Percentiles rank a stretch among this genome's conserved stretches.
These are phyloP conservation scores for Acorus calamus DNA, from an alignment of 106 monocot genomes.

Conservation along the genomic window DNA sequence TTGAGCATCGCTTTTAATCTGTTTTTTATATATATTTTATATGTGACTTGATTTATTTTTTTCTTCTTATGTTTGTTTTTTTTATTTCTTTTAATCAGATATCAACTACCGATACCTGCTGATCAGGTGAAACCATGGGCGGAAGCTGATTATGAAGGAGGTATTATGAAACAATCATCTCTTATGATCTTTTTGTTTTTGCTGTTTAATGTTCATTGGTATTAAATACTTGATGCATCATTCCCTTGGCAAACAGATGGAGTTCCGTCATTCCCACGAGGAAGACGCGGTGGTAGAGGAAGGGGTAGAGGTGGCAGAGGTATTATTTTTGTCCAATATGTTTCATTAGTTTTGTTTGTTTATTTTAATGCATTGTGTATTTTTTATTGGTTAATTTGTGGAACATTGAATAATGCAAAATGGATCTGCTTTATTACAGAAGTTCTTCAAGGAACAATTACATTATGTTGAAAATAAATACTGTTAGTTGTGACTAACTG, in stretches of 20 bases:
- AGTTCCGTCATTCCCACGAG: background rate
- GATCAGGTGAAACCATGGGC: constrained; percentile 4
- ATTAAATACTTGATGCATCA: too few species aligned
- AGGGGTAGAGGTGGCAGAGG: background rate
- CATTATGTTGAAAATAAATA: background rate
- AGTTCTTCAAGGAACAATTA: constrained; percentile 1
- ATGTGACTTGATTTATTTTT: too few species aligned
- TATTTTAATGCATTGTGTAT: background rate
- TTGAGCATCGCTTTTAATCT: too few species aligned
- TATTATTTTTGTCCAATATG: background rate
- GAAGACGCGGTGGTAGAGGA: constrained; percentile 2
- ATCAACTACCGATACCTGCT: constrained; percentile 3
- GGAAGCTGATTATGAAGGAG: constrained; percentile 4
- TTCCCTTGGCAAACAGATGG: background rate
- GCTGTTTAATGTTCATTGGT: too few species aligned
- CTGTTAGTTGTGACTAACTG: too few species aligned
- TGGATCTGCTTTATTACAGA: too few species aligned
- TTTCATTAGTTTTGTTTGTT: background rate
- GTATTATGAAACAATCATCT: background rate
- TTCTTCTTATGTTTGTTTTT: background rate
- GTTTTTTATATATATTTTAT: too few species aligned
- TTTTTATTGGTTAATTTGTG: too few species aligned
- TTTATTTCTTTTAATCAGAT: background rate
- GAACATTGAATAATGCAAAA: too few species aligned
- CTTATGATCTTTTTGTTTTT: background rate